Conservation (phyloP, 805 yeast species). For the Wickerhamiella lipophila region DNA sequence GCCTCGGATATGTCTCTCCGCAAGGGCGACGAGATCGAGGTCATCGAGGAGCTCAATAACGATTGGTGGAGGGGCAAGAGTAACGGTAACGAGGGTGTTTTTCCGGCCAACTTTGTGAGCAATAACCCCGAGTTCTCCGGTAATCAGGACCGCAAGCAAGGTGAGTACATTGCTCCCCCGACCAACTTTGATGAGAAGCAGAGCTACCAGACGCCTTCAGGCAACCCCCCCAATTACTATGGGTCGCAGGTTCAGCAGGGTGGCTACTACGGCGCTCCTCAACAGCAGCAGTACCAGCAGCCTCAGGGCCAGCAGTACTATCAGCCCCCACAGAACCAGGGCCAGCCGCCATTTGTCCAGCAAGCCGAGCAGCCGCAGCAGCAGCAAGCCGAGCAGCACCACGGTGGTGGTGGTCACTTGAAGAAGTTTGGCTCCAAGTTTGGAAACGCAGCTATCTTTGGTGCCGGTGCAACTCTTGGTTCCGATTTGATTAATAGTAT, state of each 20-base stretch:
- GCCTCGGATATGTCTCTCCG: slow-evolving; percentile 54
- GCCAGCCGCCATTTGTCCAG: slow-evolving; percentile 16
- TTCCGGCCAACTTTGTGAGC: slow-evolving; percentile 75
- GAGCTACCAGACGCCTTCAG: slow-evolving; percentile 17
- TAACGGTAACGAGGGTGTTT: slow-evolving; percentile 57
- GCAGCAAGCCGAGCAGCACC: slow-evolving; percentile 15
- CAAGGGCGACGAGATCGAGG: slow-evolving; percentile 56
- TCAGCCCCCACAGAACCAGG: slow-evolving; percentile 21
- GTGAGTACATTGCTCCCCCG: slow-evolving; percentile 17
- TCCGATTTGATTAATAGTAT: slow-evolving; percentile 49
- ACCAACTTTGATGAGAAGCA: slow-evolving; percentile 19
- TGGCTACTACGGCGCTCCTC: slow-evolving; percentile 18
- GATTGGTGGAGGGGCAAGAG: slow-evolving; percentile 85
- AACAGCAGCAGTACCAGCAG: slow-evolving; percentile 30
- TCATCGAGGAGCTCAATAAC: slow-evolving; percentile 58
- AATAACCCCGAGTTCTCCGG: slow-evolving; percentile 6
- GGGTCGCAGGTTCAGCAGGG: slow-evolving; percentile 12
- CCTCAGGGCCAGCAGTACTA: slow-evolving; percentile 24
- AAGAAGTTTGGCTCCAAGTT: slow-evolving; percentile 49
- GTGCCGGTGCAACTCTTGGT: slow-evolving; percentile 91
- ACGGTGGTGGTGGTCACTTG: slow-evolving; percentile 12
- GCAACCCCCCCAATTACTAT: slow-evolving; percentile 2
- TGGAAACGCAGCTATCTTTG: slow-evolving; percentile 81
- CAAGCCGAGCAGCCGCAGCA: slow-evolving; percentile 11
- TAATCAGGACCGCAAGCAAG: slow-evolving; percentile 12